Evolutionary conservation across 208 protist species (phyloP).

Genomic region (Crithidia sp.): DNA sequence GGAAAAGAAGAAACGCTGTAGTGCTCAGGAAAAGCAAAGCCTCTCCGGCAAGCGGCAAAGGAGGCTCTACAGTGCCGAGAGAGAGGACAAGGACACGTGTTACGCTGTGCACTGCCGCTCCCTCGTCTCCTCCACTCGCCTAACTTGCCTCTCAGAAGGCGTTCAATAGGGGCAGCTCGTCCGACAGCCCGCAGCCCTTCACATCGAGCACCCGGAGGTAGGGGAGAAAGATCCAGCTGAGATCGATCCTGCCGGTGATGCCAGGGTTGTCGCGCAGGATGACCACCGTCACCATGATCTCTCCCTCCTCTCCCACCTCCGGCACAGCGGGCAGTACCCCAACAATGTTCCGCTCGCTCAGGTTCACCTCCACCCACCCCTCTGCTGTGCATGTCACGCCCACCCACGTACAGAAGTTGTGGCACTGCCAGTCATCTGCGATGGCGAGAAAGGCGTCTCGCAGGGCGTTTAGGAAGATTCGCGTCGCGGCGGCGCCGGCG

Average conservation of each 20-base stretch:
- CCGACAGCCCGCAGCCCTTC: not conserved
- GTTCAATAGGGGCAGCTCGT: not conserved
- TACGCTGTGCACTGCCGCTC: no score
- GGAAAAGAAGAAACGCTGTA: no score
- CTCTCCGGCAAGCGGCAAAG: no score
- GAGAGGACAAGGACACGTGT: no score
- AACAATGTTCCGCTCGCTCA: not conserved
- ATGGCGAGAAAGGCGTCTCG: not conserved
- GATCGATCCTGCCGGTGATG: not conserved
- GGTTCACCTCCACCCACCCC: not conserved
- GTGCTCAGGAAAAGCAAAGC: no score
- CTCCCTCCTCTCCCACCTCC: not conserved
- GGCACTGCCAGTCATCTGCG: not conserved
- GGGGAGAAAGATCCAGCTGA: not conserved
- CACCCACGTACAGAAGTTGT: not conserved
- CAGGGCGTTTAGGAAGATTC: not conserved
- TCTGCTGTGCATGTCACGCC: not conserved
- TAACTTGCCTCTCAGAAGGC: no score
- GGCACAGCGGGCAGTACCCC: not conserved
- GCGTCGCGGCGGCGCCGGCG: not conserved
- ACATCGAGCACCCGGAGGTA: not conserved
- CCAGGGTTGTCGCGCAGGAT: not conserved
- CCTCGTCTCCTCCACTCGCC: no score
- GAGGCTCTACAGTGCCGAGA: no score
- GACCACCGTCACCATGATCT: not conserved